phyloP scores from a whole-genome alignment of 2,329 filamentous ascomycete genomes.

The Fusarium protoensiforme region DNA sequence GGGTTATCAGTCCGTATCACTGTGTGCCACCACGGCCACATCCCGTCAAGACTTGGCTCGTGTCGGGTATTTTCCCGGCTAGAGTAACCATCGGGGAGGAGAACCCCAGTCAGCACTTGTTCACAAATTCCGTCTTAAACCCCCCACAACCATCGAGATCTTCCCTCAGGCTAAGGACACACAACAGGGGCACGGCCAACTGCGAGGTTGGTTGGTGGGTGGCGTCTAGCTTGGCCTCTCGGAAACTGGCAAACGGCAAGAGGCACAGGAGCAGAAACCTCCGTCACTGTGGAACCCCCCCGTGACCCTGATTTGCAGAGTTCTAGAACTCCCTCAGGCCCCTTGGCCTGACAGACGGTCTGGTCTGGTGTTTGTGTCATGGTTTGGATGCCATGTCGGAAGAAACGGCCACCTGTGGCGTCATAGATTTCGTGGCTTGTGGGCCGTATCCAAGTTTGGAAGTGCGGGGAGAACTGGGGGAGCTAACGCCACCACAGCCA shows the following conservation, averaged over 20 bases:
- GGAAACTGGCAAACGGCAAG: conserved; percentile 13
- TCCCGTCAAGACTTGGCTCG: background rate
- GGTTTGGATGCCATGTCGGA: background rate
- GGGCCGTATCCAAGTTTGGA: conserved; percentile 27
- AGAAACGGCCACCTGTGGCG: conserved; percentile 28
- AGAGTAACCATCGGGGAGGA: conserved; percentile 14
- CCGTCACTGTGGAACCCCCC: conserved; percentile 34
- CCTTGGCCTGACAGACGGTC: background rate
- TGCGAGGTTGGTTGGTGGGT: background rate
- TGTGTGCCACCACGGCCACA: background rate
- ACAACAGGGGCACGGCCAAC: conserved; percentile 17
- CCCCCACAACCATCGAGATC: conserved; percentile 33
- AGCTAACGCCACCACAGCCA: conserved; percentile 44
- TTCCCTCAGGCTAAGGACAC: background rate
- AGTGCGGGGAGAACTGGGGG: conserved; percentile 24
- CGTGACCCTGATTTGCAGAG: conserved; percentile 29
- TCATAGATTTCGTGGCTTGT: conserved; percentile 27
- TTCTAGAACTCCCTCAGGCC: conserved; percentile 28
- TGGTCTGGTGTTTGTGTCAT: conserved; percentile 10
- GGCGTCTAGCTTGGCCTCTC: background rate
- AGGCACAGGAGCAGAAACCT: background rate
- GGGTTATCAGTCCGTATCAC: background rate
- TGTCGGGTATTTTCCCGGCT: background rate
- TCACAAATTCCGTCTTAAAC: conserved; percentile 18
- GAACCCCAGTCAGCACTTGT: conserved; percentile 1